Base-by-base conservation (phyloP, 2,329 filamentous ascomycete genomes). In the Xenoacremonium recifei region DNA sequence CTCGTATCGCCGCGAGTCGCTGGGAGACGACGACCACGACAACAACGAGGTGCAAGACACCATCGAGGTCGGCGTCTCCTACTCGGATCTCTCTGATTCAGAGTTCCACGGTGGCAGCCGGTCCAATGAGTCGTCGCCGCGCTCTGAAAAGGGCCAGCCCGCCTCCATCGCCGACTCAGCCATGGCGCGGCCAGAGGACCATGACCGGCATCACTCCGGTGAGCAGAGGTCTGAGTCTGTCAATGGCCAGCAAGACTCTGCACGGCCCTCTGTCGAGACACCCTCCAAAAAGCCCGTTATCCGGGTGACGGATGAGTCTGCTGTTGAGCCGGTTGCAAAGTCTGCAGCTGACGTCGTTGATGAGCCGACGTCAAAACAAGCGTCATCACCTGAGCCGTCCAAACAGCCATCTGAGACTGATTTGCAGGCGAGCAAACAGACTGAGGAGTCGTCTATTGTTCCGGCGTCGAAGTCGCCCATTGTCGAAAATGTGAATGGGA, bases 11-110 rank as follows among this genome's bases (percentile, higher is more conserved):
- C 58, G 38, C 35, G 58, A 61, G 32, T 49, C 55, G 47, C 20
- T 55, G 5, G 54, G 59, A 17, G 57, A 58, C 15, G 69, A 73
- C 37, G 55, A 61, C 16, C 57, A 59, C 15, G 68, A 73, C 37
- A 69, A 74, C 44, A 72, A 72, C 20, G 71, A 77, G 32, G 73
- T 79, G 20, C 71, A 77, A 55, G 77, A 80, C 54, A 79, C 76
- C 12, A 80, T 80, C 45, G 72, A 80, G 53, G 77, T 80, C 36
- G 73, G 75, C 35, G 71, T 73, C 30, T 62, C 59, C 21, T 60
- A 58, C 31, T 61, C 63, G 20, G 64, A 66, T 37, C 44, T 56
- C 37, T 60, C 61, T 32, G 60, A 62, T 31, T 60, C 59, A 18
- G 63, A 64, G 21, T 39, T 52, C 16, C 52, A 46, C 31, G 54